These are phyloP conservation scores for Ophiorrhiza pumila DNA, from an alignment of 257 asterid species.

Conservation along the genomic window DNA sequence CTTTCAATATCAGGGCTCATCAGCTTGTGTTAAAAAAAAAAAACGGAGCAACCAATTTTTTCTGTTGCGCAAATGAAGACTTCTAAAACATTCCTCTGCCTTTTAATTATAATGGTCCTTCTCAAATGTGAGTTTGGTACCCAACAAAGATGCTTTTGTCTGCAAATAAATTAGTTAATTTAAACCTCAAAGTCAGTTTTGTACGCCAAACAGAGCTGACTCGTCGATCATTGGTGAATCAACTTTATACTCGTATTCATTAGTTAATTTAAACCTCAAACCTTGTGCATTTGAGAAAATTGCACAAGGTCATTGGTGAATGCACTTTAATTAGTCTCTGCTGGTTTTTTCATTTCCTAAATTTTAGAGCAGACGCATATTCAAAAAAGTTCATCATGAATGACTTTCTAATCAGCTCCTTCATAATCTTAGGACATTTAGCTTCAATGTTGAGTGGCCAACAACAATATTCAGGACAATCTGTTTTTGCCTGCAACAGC, in stretches of 20 bases:
- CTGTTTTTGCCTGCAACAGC: constrained; percentile 30
- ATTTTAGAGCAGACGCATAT: too few species aligned
- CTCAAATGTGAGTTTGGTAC: neutral
- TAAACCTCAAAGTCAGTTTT: neutral
- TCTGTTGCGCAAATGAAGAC: neutral
- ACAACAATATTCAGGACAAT: constrained; percentile 46
- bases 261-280: too few species aligned
- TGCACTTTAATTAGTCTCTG: neutral
- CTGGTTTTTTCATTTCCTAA: too few species aligned
- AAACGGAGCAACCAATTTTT: neutral
- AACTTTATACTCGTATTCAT: neutral
- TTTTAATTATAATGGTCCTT: neutral
- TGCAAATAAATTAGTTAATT: neutral
- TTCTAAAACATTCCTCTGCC: neutral
- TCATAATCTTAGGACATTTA: constrained; percentile 18
- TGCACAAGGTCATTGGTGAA: neutral
- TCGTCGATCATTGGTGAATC: neutral
- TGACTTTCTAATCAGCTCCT: constrained; percentile 17
- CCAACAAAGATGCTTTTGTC: neutral
- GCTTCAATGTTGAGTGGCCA: constrained; percentile 30
- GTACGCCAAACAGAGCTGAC: neutral
- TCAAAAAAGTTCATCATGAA: constrained; percentile 22
- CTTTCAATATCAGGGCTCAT: neutral
- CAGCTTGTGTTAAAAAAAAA: neutral
- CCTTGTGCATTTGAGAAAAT: too few species aligned